Evolutionary conservation across 371 early-diverging fungal species (phyloP), one percentile per base, ranked within the genome.

Genomic region (Mortierella sp.): DNA sequence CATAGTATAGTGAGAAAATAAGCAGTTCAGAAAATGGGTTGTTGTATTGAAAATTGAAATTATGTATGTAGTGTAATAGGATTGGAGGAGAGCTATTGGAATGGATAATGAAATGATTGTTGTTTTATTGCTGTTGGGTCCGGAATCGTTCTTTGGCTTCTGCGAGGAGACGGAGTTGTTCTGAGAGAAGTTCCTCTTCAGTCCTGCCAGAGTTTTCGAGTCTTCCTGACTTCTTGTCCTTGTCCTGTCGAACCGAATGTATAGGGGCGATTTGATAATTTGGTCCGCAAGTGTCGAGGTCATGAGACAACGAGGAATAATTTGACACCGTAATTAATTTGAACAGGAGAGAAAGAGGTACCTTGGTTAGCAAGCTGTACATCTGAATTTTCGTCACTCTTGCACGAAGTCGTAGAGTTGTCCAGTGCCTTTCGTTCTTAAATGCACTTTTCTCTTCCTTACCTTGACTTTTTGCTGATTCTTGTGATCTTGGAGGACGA

Each of bases 161-260:
- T n/a, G 94, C 95, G 91, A 99, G 99, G 50, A 99, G 88, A 61
- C 93, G 91, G 81, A 96, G 96, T 85, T 99, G 99, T 77, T 94
- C 91, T 78, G 91, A 86, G 77, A 93, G 87, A 64, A 98, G 86
- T 83, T 99, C 99, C 76, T 99, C 99, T 82, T 94, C 92, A 16
- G 97, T 91, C 75, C 97, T 90, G 1, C 97, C 98, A 0, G 96
- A 94, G 68, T 96, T 93, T 69, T 96, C 96, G 66, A 98, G 87
- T 76, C 96, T 93, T 53, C 94, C 92, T 66, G 95, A 93, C 79
- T 94, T 94, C 79, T 93, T 94, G 74, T 97, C 96, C 61, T 97
- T 94, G 68, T 97, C 96, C 95, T 97, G 73, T 64, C 52, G 16
- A 13, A 4, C 39, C 29, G 22, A 13, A 29, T 2, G n/a, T 26